Base-by-base conservation (phyloP, 345 rosid species). In the Cochlearia excelsa region DNA sequence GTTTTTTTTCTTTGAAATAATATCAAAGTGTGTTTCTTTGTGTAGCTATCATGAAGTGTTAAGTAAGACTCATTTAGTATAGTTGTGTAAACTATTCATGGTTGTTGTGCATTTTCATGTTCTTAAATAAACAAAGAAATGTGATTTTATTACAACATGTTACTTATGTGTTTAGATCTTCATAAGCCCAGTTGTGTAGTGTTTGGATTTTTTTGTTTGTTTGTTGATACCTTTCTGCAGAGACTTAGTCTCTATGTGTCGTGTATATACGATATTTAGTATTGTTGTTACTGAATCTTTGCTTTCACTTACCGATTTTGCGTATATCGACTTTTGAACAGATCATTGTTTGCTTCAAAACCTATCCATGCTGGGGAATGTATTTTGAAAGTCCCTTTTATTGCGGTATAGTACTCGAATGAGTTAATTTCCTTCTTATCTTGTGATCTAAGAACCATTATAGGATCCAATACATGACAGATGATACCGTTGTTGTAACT, bases 301-400 rank as follows among this genome's bases (percentile, higher is more conserved):
- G 37, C 37, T 34, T 43, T 55, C 9, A 9, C 43, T 48, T 34
- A 55, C 46, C 52, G 26, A 0, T 56, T 26, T 56, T 59, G 33
- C 27, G 23, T n/a, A 50, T 45, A 46, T 71, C 16, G 27, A 58
- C 41, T 33, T 63, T 23, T 56, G 58, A 70, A 69, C 80, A 90
- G 95, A 76, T 71, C 90, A 2, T 57, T 88, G 50, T 77, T 84
- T 77, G 88, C 96, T 61, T 78, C 88, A 27, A 52, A 71, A 65
- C 44, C 33, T 30, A 83, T 91, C 65, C 65, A 53, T 51, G 51
- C 80, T 1, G 96, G 98, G 52, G 92, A 81, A 46, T 81, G 90
- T 75, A 66, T 91, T 6, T 61, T 86, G 77, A 75, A 71, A 76
- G 85, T 91, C 68, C 98, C 98, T 35, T 84, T 74, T 37, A 39